These are phyloP conservation scores for Mortierella sp. DNA, from an alignment of 371 early-diverging fungal species.

Conservation along the genomic window DNA sequence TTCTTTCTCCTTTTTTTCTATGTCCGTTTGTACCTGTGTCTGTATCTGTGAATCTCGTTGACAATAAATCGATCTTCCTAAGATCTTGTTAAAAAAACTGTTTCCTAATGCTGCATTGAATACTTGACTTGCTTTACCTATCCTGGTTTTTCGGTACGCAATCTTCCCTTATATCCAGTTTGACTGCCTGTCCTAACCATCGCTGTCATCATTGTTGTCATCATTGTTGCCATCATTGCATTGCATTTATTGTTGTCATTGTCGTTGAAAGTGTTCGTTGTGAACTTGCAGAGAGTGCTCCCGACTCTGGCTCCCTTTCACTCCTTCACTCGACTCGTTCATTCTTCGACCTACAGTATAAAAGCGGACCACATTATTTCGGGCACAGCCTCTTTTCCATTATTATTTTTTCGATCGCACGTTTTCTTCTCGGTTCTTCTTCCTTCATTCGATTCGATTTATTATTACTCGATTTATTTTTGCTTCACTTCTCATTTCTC, in stretches of 20 bases:
- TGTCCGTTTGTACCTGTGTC: neutral
- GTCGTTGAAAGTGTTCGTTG: neutral
- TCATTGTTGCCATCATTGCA: neutral
- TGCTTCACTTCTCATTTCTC: neutral
- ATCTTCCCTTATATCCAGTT: neutral
- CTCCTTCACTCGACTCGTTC: too few relatives aligned
- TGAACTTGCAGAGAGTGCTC: too few relatives aligned
- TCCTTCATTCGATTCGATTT: neutral
- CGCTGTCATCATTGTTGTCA: neutral
- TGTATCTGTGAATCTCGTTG: neutral
- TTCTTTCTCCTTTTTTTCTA: neutral
- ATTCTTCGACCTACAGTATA: neutral
- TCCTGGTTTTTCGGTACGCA: too few relatives aligned
- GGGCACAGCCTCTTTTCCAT: constrained; percentile 7
- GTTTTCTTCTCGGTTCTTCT: neutral
- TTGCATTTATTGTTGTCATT: neutral
- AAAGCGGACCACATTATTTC: neutral
- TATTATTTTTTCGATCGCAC: neutral
- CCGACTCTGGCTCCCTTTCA: neutral
- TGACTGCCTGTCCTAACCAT: neutral
- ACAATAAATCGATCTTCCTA: too few relatives aligned
- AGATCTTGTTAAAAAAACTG: too few relatives aligned
- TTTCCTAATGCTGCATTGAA: neutral
- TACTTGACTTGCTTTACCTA: too few relatives aligned
- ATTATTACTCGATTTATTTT: neutral